Evolutionary conservation across 1,284 basidiomycete genomes (phyloP).

Genomic region (Athelia psychrophila): DNA sequence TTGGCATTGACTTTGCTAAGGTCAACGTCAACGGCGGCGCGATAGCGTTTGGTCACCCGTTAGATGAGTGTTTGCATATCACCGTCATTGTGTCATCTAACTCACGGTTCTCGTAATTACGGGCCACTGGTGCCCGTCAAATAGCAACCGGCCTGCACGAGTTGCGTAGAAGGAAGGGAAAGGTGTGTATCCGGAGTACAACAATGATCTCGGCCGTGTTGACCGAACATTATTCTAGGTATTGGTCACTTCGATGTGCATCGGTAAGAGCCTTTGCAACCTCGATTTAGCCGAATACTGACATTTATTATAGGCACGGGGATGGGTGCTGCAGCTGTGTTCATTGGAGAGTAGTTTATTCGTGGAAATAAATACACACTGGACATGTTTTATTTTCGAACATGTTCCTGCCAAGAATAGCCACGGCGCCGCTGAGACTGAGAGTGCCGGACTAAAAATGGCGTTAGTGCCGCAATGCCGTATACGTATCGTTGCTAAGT

Average conservation of each 20-base stretch:
- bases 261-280: constrained; percentile 39
- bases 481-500: no score
- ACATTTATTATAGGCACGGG: constrained; percentile 42
- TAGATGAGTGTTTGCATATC: constrained; percentile 78
- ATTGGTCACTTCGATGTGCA: constrained; percentile 83
- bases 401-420: background rate
- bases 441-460: no score
- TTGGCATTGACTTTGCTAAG: constrained; percentile 69
- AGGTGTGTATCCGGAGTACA: constrained; percentile 42
- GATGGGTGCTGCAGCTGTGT: constrained; percentile 83
- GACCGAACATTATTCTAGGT: constrained; percentile 36
- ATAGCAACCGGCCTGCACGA: constrained; percentile 88
- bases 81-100: constrained; percentile 12
- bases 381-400: background rate
- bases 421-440: background rate
- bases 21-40: constrained; percentile 92
- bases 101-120: constrained; percentile 34
- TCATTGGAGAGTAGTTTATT: constrained; percentile 48
- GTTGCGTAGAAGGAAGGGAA: constrained; percentile 72
- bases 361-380: no score
- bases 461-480: no score
- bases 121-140: constrained; percentile 86
- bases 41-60: constrained; percentile 85
- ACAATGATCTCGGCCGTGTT: background rate
- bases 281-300: background rate